These are phyloP conservation scores for Aegilops speltoides DNA, from an alignment of 176 grass and related monocot genomes.

Conservation along the genomic window DNA sequence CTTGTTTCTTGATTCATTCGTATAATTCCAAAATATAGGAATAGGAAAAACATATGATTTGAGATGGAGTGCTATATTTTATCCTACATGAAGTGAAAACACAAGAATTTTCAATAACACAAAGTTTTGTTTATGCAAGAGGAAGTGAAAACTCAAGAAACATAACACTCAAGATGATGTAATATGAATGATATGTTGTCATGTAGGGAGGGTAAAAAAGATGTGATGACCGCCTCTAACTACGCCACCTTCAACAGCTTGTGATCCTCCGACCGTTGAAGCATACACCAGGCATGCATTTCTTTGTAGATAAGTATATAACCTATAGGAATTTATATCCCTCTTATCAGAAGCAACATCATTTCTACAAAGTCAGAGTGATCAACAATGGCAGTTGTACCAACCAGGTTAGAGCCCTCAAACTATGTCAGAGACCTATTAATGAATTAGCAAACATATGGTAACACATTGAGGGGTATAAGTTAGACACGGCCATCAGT, in stretches of 20 bases:
- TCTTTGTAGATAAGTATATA: too few species aligned
- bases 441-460: too few species aligned
- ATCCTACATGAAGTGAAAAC: not conserved
- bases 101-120: not conserved
- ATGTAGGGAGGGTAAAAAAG: not conserved
- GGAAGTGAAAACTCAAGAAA: not conserved
- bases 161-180: not conserved
- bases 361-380: too few species aligned
- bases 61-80: not conserved
- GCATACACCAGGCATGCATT: too few species aligned
- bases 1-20: not conserved
- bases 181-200: not conserved
- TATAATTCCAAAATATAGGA: not conserved
- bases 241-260: too few species aligned
- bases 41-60: not conserved
- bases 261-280: too few species aligned
- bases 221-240: too few species aligned
- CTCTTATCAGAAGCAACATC: too few species aligned
- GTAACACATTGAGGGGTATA: not conserved
- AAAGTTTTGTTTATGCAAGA: not conserved
- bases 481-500: not conserved
- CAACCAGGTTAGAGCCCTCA: too few species aligned
- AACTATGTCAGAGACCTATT: too few species aligned
- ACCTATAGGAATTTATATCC: too few species aligned
- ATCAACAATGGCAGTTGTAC: too few species aligned